Conservation (phyloP, 2,329 filamentous ascomycete genomes). For the Onygenales sp. region DNA sequence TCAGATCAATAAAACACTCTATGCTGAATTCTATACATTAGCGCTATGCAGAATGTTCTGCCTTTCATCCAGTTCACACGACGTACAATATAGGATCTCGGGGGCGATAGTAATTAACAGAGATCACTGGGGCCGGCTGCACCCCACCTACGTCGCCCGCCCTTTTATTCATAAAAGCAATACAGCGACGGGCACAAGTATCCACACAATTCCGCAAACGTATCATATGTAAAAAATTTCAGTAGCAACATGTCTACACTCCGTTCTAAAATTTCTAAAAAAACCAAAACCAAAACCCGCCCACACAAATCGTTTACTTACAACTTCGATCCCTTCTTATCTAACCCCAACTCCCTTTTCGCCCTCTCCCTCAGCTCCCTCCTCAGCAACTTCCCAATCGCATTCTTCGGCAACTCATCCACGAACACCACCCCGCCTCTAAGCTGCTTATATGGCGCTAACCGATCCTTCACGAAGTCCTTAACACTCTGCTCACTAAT, state of each 20-base stretch:
- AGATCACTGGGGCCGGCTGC: no score
- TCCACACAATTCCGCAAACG: no score
- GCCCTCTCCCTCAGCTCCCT: conserved; percentile 3
- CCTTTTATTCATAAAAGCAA: no score
- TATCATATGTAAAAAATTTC: no score
- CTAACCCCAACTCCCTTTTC: conserved; percentile 1
- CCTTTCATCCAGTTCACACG: no score
- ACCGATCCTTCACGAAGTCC: conserved; percentile 1
- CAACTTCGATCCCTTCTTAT: neutral
- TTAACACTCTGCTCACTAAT: neutral
- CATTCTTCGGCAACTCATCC: conserved; percentile 3
- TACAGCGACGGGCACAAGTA: no score
- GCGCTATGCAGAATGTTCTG: no score
- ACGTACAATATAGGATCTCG: no score
- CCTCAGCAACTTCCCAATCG: neutral
- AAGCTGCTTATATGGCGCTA: conserved; percentile 1
- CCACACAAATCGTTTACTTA: neutral
- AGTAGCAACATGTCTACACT: neutral
- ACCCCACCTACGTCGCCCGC: no score
- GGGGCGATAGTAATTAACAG: no score
- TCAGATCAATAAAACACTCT: no score
- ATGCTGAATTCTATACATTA: no score
- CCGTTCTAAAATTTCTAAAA: neutral
- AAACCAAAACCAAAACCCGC: neutral
- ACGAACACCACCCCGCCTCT: conserved; percentile 2